A percentile compares a stretch with the other conserved stretches of the same genome.
Conservation (phyloP, 352 stramenopile genomes). For the Thraustotheca clavata region DNA sequence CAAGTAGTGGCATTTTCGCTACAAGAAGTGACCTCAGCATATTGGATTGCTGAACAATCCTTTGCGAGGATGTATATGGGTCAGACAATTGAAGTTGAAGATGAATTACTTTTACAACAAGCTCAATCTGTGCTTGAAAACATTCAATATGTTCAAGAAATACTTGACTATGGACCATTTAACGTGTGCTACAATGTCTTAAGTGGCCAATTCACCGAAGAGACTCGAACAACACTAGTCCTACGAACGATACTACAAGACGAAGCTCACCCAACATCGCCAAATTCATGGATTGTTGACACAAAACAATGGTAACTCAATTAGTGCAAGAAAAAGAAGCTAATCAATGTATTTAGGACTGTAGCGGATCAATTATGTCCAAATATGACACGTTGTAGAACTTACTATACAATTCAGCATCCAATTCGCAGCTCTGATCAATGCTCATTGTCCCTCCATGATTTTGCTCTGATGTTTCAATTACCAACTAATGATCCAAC, state of each 20-base stretch:
- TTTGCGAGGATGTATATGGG: background rate
- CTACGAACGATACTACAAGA: background rate
- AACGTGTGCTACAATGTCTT: slow-evolving; percentile 2
- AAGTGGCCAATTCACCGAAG: background rate
- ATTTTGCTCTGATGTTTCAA: background rate
- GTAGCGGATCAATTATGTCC: background rate
- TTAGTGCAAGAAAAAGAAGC: no score
- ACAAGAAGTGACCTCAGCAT: background rate
- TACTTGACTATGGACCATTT: background rate
- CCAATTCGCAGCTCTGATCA: background rate
- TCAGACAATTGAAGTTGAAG: background rate
- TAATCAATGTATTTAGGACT: background rate
- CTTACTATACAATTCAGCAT: slow-evolving; percentile 1
- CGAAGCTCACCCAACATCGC: background rate
- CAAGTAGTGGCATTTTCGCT: background rate
- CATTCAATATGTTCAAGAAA: background rate
- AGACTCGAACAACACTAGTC: background rate
- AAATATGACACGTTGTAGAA: background rate
- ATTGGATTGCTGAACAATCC: background rate
- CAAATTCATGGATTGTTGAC: background rate
- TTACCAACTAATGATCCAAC: background rate
- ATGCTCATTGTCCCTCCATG: background rate
- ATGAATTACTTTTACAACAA: background rate
- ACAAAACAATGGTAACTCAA: background rate
- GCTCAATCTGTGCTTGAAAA: background rate